phyloP scores from a whole-genome alignment of 2,329 filamentous ascomycete species.

The Talaromyces pinophilus region DNA sequence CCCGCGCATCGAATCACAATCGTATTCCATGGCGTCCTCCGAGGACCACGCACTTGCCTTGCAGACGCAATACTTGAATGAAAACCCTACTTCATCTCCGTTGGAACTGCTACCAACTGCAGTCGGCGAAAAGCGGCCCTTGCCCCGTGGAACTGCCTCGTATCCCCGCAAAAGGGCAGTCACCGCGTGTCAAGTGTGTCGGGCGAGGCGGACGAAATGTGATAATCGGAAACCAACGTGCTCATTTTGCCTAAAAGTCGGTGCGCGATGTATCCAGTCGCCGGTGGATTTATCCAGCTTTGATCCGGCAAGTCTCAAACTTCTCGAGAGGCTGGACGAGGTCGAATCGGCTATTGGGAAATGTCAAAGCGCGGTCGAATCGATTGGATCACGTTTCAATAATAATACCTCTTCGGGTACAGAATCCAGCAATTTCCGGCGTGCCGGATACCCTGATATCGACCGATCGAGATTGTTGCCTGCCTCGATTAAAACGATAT shows the following conservation, averaged over 20 bases:
- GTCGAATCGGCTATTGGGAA: not conserved
- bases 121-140: not conserved
- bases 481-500: not conserved
- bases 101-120: not conserved
- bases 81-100: not conserved
- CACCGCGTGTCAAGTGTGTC: not conserved
- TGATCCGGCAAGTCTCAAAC: not conserved
- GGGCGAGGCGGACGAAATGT: not conserved
- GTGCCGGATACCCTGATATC: too few relatives aligned
- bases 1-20: not conserved
- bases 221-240: not conserved
- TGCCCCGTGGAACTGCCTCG: not conserved
- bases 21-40: too few relatives aligned
- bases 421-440: not conserved
- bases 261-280: not conserved
- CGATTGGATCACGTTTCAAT: not conserved
- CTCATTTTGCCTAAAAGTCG: not conserved
- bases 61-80: not conserved
- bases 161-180: not conserved
- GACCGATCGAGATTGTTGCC: not conserved
- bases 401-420: not conserved
- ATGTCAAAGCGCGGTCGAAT: not conserved
- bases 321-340: not conserved
- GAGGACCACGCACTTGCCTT: too few relatives aligned
- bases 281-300: not conserved